These are phyloP conservation scores for Xanthoconium separans DNA, from an alignment of 1,284 basidiomycete genomes.

Conservation along the genomic window DNA sequence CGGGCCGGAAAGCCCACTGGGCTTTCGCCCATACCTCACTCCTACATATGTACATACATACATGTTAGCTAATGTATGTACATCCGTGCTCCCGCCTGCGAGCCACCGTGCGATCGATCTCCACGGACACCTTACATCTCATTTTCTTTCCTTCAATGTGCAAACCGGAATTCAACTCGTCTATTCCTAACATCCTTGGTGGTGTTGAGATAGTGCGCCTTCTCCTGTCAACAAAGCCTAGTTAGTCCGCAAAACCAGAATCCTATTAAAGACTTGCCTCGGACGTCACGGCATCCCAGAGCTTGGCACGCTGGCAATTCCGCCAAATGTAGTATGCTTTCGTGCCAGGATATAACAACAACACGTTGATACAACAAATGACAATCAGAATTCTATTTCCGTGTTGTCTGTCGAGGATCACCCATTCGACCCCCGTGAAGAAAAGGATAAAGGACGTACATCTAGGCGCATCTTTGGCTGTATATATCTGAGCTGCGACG, in stretches of 20 bases:
- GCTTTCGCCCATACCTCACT: too few relatives aligned
- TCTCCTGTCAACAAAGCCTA: constrained; percentile 32
- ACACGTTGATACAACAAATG: constrained; percentile 46
- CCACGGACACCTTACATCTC: too few relatives aligned
- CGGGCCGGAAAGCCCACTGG: too few relatives aligned
- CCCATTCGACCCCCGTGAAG: neutral
- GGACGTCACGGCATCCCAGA: constrained; percentile 52
- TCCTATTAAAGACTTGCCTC: constrained; percentile 34
- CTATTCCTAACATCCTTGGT: constrained; percentile 41
- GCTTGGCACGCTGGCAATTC: constrained; percentile 45
- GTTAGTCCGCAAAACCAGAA: neutral
- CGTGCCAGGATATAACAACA: constrained; percentile 49
- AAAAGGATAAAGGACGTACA: constrained; percentile 30
- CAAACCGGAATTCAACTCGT: constrained; percentile 40
- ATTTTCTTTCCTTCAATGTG: constrained; percentile 26
- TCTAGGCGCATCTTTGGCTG: constrained; percentile 44
- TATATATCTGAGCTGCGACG: constrained; percentile 46
- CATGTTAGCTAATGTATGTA: too few relatives aligned
- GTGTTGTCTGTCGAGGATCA: constrained; percentile 39
- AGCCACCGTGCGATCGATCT: too few relatives aligned
- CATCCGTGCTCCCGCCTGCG: too few relatives aligned
- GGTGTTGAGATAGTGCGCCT: constrained; percentile 40
- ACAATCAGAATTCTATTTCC: constrained; percentile 48
- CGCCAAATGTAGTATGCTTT: constrained; percentile 53
- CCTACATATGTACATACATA: too few relatives aligned